Base-by-base conservation (phyloP, 2,329 filamentous ascomycete genomes). In the Incumbomyces lentus region DNA sequence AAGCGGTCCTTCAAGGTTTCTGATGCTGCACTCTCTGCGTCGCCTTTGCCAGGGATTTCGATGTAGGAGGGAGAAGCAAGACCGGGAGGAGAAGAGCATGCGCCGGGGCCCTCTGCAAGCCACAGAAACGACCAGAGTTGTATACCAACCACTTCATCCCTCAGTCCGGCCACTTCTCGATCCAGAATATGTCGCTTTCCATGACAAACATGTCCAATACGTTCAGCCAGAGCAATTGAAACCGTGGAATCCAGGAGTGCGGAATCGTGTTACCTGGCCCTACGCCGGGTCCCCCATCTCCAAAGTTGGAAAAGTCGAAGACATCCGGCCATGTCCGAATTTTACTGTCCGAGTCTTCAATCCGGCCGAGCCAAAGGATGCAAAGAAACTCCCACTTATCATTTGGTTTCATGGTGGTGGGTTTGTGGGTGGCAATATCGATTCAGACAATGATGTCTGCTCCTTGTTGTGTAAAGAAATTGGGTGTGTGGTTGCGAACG, bases 351-450 rank as follows among this genome's bases (percentile, higher is more conserved):
- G 74, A 12, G 66, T 63, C 18, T 78, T 78, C 52, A 74, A 68
- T 1, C 74, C 75, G 16, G 33, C 34, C 3, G 34, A 19, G 8
- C 3, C 64, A 5, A 62, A 49, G 10, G 73, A 74, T 0, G 59
- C 54, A 0, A 55, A 53, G 1, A 75, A 75, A 32, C 78, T 75
- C 72, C 75, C 75, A 2, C 67, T 73, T 6, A 69, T 74, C 57
- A 54, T 79, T 2, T 80, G 75, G 58, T 74, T 70, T 52, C 76
- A 79, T 53, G 76, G 75, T 3, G 75, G 75, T 1, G 75, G 75
- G 3, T 79, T 74, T 72, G 73, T 77, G 1, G 52, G 78, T 32
- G 75, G 75, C 0, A 74, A 70, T 32, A 75, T 78, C 35, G 67
- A 74, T 46, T 76, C 73, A 0, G 75, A 79, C 60, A 78, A 78